These are phyloP conservation scores for Bathelium albidoporum DNA, from an alignment of 495 filamentous ascomycete genomes.

Conservation along the genomic window DNA sequence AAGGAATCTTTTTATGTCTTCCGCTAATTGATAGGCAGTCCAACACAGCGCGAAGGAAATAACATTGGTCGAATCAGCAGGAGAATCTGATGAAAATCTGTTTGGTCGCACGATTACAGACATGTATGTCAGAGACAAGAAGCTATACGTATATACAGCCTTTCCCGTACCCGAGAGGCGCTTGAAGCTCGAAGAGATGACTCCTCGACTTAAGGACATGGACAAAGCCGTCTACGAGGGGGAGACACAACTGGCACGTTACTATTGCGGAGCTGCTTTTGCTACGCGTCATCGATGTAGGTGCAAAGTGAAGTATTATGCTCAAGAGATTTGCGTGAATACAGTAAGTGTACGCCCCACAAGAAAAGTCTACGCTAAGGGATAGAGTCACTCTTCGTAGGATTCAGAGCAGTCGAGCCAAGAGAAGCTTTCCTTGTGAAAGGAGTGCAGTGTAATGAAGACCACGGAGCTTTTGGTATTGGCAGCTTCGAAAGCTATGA, in stretches of 20 bases:
- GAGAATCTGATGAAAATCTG: too few relatives aligned
- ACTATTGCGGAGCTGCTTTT: not conserved
- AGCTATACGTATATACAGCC: not conserved
- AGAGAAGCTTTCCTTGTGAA: not conserved
- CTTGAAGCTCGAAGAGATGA: not conserved
- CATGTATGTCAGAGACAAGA: not conserved
- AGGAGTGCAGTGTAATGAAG: not conserved
- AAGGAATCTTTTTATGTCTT: not conserved
- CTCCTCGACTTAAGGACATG: not conserved
- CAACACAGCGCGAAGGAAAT: too few relatives aligned
- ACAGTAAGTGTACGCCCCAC: not conserved
- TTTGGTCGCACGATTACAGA: not conserved
- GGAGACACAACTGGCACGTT: not conserved
- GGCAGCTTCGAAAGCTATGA: not conserved
- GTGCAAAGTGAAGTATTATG: not conserved
- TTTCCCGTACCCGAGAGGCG: not conserved
- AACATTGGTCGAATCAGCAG: too few relatives aligned
- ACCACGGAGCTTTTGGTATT: not conserved
- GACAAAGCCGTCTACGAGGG: not conserved
- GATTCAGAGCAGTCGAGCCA: not conserved
- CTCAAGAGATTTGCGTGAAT: not conserved
- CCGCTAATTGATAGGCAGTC: not conserved
- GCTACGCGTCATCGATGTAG: not conserved
- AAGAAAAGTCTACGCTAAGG: not conserved
- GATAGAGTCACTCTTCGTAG: not conserved